These are phyloP conservation scores for Penicillium samsonianum DNA, from an alignment of 495 filamentous ascomycete genomes.

Conservation along the genomic window DNA sequence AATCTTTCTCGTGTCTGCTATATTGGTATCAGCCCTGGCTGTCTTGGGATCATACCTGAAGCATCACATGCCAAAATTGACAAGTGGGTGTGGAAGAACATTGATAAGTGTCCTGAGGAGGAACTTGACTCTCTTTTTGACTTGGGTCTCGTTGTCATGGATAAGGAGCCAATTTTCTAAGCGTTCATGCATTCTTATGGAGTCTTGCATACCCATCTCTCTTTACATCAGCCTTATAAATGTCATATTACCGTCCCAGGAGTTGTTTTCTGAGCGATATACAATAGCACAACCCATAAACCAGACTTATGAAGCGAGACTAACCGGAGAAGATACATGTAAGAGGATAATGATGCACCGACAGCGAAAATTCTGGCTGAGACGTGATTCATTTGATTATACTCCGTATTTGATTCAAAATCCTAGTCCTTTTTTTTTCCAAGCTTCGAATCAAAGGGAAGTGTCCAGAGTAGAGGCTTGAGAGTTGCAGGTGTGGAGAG, in stretches of 20 bases:
- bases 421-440: no score
- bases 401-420: not conserved
- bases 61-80: constrained; percentile 4
- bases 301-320: not conserved
- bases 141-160: constrained; percentile 6
- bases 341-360: not conserved
- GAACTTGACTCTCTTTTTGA: constrained; percentile 15
- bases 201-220: not conserved
- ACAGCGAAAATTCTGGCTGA: not conserved
- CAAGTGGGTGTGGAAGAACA: constrained; percentile 13
- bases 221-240: not conserved
- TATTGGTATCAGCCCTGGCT: constrained; percentile 6
- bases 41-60: constrained; percentile 4
- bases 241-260: not conserved
- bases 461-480: no score
- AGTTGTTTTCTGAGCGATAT: not conserved
- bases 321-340: not conserved
- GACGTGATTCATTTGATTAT: not conserved
- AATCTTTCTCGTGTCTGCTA: constrained; percentile 8
- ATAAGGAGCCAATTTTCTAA: not conserved
- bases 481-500: not conserved
- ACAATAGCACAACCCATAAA: not conserved
- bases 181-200: not conserved
- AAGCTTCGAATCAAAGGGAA: no score
- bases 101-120: constrained; percentile 13